Evolutionary conservation across 495 filamentous ascomycete genomes (phyloP).

Genomic region (Aspergillus taichungensis): DNA sequence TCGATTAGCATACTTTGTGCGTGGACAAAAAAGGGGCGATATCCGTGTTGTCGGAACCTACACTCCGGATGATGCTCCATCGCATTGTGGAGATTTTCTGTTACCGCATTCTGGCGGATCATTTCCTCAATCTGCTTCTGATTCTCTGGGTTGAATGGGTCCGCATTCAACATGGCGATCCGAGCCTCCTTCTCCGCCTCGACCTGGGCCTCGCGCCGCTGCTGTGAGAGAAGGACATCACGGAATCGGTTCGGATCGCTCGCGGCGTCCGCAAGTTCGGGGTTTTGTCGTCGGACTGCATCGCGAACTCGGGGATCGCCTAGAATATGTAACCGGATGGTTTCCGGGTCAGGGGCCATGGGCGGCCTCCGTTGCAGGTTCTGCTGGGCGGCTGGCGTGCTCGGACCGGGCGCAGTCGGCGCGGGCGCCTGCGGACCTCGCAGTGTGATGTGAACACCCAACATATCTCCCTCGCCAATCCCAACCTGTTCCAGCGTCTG

Average conservation of each 20-base stretch:
- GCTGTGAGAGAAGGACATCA: constrained; percentile 54
- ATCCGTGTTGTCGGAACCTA: constrained; percentile 28
- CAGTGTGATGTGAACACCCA: constrained; percentile 66
- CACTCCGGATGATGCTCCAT: constrained; percentile 96
- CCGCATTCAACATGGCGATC: constrained; percentile 72
- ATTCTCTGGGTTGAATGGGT: constrained; percentile 84
- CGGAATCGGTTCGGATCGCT: constrained; percentile 70
- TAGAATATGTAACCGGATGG: constrained; percentile 71
- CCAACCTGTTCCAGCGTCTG: constrained; percentile 75
- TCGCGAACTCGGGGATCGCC: constrained; percentile 64
- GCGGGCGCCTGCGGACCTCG: constrained; percentile 14
- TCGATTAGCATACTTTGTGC: constrained; percentile 9
- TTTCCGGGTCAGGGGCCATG: constrained; percentile 61
- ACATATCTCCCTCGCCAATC: constrained; percentile 85
- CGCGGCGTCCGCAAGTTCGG: constrained; percentile 67
- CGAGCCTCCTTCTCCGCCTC: constrained; percentile 71
- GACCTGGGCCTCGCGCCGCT: constrained; percentile 56
- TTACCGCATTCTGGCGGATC: constrained; percentile 86
- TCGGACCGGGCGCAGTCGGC: constrained; percentile 14
- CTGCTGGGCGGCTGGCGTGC: constrained; percentile 26
- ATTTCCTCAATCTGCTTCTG: constrained; percentile 94
- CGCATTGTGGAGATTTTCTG: constrained; percentile 89
- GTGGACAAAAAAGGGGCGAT: neutral
- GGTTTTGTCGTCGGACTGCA: constrained; percentile 58
- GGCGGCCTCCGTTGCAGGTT: constrained; percentile 31